Conservation (phyloP, 2,329 filamentous ascomycete genomes). For the Geosmithia morbida region DNA sequence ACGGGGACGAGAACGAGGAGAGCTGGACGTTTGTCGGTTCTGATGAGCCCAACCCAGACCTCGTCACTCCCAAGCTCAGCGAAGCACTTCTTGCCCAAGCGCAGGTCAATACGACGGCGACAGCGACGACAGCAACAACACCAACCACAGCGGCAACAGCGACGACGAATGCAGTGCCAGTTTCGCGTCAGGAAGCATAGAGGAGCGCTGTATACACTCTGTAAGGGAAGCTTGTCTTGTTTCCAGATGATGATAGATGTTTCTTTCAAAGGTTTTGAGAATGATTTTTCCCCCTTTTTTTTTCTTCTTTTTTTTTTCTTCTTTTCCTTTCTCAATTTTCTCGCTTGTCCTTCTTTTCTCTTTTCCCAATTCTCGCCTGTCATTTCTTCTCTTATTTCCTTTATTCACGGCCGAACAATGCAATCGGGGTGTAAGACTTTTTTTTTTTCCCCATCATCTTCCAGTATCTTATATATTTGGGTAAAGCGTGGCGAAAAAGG, state of each 20-base stretch:
- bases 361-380: too few species aligned
- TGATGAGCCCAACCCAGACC: conserved; percentile 29
- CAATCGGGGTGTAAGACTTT: too few species aligned
- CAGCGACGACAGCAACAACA: background rate
- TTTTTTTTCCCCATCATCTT: background rate
- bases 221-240: too few species aligned
- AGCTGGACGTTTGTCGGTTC: conserved; percentile 81
- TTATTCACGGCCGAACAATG: background rate
- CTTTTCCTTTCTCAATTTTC: too few species aligned
- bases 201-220: background rate
- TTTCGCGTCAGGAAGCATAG: background rate
- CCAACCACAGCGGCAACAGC: background rate
- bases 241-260: too few species aligned
- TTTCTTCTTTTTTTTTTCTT: too few species aligned
- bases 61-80: conserved; percentile 23
- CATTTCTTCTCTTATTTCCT: background rate
- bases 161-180: too few species aligned
- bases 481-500: background rate
- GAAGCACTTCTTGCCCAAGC: conserved; percentile 11
- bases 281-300: too few species aligned
- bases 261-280: too few species aligned
- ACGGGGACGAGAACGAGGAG: conserved; percentile 46
- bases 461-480: background rate
- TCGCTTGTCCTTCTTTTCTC: too few species aligned
- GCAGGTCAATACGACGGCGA: background rate